Base-by-base conservation (phyloP, 306 rosid genomes). In the Malus asiatica region DNA sequence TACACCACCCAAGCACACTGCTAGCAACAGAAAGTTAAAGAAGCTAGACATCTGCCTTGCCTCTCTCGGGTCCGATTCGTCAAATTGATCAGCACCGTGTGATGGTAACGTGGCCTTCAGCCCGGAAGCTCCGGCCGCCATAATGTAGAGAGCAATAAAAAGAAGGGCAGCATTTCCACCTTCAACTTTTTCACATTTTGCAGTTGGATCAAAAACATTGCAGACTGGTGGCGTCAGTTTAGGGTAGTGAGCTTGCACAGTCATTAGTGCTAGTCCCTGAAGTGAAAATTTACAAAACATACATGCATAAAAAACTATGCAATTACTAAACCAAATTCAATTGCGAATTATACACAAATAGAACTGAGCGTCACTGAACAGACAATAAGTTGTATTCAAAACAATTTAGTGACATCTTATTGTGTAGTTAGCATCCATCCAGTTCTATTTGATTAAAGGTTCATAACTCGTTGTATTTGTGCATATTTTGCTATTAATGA, bases 71-170 rank as follows among this genome's bases (percentile, higher is more conserved):
- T 92, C 97, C 2, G 79, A 80, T 64, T 90, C 93, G 14, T 95
- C 93, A 66, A 89, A 95, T 76, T 95, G 98, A 61, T 95, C 97
- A 0, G 98, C 98, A 5, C 98, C 97, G 69, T 95, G 98, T 30
- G 97, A 61, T 18, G 98, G 98, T 42, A 92, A 75, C 0, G 89
- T 77, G 45, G 98, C 97, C 84, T 90, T 95, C 42, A 87, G 5
- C 71, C 97, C 98, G 1, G 96, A 91, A 48, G 80, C 71, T 3
- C 96, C 96, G 0, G 70, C 76, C 2, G 95, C 96, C 74, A 90
- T 38, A 68, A 76, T 16, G 85, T 95, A 95, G 23, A 95, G 87
- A 40, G 90, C 89, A 66, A 83, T 11, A 67, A 65, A 94, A 72
- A 94, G 96, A 4, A 94, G 11, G 3, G 89, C 88, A 66, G 93